Conservation (phyloP, 2,329 filamentous ascomycete species). For the Aureobasidium melanogenum region DNA sequence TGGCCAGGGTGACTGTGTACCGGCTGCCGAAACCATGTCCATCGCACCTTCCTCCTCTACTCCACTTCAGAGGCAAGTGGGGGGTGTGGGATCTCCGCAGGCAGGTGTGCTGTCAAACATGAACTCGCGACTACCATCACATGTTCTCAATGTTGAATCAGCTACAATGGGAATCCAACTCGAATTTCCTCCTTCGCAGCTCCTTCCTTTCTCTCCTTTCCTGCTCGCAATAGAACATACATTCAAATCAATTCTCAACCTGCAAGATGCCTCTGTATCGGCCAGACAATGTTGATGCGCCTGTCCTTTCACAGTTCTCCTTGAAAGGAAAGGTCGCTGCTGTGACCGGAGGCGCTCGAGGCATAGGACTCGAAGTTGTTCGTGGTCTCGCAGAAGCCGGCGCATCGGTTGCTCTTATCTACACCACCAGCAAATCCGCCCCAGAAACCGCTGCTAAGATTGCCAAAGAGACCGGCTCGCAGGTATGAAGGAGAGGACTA, state of each 20-base stretch:
- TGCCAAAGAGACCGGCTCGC: conserved; percentile 17
- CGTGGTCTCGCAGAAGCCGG: conserved; percentile 84
- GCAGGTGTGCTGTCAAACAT: neutral
- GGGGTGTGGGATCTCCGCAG: neutral
- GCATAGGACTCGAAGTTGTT: conserved; percentile 80
- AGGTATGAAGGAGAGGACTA: neutral
- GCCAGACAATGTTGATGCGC: neutral
- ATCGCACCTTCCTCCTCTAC: neutral
- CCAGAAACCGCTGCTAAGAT: conserved; percentile 18
- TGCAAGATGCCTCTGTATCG: neutral
- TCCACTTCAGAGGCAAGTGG: neutral
- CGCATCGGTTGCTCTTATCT: conserved; percentile 42
- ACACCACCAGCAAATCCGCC: conserved; percentile 41
- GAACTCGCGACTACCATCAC: neutral
- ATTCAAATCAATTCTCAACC: neutral
- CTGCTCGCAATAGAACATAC: neutral
- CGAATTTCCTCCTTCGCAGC: neutral
- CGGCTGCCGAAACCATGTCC: neutral
- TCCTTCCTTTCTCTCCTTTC: neutral
- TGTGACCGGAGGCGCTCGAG: conserved; percentile 80
- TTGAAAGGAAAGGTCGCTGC: conserved; percentile 73
- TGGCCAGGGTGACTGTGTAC: conserved; percentile 6
- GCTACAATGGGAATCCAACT: neutral
- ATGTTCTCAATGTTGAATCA: too few relatives aligned
- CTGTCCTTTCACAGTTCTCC: neutral